Evolutionary conservation across 768 basidiomycete genomes (phyloP), one percentile per base, ranked within the genome.

Genomic region (Chalciporus piperatus): DNA sequence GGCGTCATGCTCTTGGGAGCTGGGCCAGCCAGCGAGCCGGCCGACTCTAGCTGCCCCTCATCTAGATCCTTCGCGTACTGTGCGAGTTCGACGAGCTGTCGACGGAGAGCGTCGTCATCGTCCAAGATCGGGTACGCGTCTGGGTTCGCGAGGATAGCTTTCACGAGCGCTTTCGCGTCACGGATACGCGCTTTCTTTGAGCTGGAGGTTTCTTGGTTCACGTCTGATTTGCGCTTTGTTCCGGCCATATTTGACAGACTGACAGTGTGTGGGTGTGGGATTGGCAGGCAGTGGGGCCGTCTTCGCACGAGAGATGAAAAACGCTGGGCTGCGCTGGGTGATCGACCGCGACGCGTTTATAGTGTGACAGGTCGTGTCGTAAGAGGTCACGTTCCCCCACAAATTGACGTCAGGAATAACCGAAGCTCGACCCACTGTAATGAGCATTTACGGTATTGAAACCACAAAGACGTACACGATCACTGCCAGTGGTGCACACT

Each of bases 161-260:
- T 64, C 25, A 77, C 60, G 19, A 71, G 68, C 1, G 70, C 48
- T 41, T 66, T 64, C 8, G 71, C 75, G 41, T 72, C 70, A 19
- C 67, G 63, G 23, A 20, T 49, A 38, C 64, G 69, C 22, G 66
- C 17, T 55, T 66, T 73, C 38, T 75, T 75, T 39, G 56, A 44
- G 4, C 51, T 50, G 20, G 64, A 61, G 19, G 53, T 41, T 32
- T 40, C 37, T 16, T 43, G 28, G 1, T 2, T 19, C 3, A 68
- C 57, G 49, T 71, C 66, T 19, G 62, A 62, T 58, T 72, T 74
- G 53, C 77, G 74, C 58, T 79, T 79, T 30, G 56, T 52, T 27
- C 48, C 47, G 2, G 42, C 47, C 54, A 60, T 67, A 28, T 12
- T 6, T 33, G 33, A 32, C 9, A 14, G 20, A 45, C 17, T 41